Conservation (phyloP, 2,329 filamentous ascomycete species). For the Penicillium sp. region DNA sequence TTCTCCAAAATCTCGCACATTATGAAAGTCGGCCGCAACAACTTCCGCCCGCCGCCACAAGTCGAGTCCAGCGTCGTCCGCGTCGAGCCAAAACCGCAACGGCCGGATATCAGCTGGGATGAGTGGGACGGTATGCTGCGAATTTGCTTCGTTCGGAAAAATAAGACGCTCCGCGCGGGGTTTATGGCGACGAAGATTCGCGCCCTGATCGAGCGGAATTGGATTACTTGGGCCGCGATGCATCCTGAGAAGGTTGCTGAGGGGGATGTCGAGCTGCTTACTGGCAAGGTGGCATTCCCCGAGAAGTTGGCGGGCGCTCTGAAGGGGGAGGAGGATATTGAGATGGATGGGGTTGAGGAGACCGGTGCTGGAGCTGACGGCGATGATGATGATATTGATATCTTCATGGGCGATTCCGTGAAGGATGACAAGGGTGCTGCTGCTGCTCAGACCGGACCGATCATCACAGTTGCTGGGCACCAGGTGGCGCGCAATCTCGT, state of each 20-base stretch:
- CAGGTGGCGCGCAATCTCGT: conserved; percentile 75
- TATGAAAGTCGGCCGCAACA: conserved; percentile 94
- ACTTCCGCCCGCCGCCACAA: conserved; percentile 92
- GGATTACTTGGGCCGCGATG: conserved; percentile 26
- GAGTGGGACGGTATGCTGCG: conserved; percentile 92
- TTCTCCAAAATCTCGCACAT: conserved; percentile 74
- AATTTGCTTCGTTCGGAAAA: conserved; percentile 84
- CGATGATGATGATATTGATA: conserved; percentile 52
- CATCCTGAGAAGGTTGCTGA: conserved; percentile 52
- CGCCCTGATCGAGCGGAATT: conserved; percentile 23
- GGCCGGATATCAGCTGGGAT: conserved; percentile 88
- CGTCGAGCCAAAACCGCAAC: conserved; percentile 82
- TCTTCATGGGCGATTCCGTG: conserved; percentile 46
- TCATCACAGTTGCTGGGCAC: conserved; percentile 56
- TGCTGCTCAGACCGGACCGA: conserved; percentile 56
- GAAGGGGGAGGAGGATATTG: conserved; percentile 16
- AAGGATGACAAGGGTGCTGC: conserved; percentile 49
- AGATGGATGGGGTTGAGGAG: conserved; percentile 45
- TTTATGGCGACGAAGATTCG: conserved; percentile 72
- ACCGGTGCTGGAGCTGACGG: conserved; percentile 45
- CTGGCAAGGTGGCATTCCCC: conserved; percentile 21
- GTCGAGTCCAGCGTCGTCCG: conserved; percentile 92
- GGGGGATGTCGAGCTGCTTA: conserved; percentile 54
- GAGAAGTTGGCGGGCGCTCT: conserved; percentile 1
- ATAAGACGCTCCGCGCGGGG: conserved; percentile 79